Percentiles rank a stretch among this genome's conserved stretches.
Evolutionary conservation across 164 flowering plant genomes (phyloP).

Genomic region (Pachysandra terminalis): DNA sequence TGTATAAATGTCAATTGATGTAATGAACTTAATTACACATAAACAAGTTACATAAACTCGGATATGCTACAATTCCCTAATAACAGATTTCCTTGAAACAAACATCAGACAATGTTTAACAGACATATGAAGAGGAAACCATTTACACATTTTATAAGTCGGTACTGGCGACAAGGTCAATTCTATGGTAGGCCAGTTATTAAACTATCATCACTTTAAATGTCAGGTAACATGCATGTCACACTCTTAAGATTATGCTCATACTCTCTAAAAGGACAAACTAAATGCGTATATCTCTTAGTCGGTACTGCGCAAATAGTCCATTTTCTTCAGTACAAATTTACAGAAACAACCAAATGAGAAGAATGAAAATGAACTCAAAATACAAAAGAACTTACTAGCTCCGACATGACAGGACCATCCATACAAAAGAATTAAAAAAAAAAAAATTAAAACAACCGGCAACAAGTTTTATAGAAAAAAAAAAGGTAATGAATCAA

Average conservation of each 20-base stretch:
- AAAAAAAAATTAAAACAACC: no score
- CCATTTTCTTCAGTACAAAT: no score
- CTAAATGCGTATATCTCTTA: not conserved
- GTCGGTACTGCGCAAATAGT: not conserved
- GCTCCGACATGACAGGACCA: not conserved
- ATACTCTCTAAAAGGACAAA: not conserved
- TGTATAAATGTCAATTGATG: not conserved
- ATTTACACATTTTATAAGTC: no score
- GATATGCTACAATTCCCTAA: not conserved
- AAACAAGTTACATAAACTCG: not conserved
- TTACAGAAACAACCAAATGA: not conserved
- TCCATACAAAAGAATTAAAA: not conserved
- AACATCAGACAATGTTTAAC: no score
- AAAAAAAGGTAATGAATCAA: no score
- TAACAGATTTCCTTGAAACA: no score
- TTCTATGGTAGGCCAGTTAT: no score
- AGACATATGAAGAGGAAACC: no score
- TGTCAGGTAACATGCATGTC: slow-evolving; percentile 1
- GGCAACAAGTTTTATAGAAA: no score
- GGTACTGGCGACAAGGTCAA: no score
- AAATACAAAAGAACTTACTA: not conserved
- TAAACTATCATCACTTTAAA: no score
- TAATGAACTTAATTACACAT: not conserved
- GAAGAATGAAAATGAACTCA: no score
- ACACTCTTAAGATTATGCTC: not conserved